Evolutionary conservation across 148 eudicot species (phyloP).

Genomic region (Nyssa sinensis): DNA sequence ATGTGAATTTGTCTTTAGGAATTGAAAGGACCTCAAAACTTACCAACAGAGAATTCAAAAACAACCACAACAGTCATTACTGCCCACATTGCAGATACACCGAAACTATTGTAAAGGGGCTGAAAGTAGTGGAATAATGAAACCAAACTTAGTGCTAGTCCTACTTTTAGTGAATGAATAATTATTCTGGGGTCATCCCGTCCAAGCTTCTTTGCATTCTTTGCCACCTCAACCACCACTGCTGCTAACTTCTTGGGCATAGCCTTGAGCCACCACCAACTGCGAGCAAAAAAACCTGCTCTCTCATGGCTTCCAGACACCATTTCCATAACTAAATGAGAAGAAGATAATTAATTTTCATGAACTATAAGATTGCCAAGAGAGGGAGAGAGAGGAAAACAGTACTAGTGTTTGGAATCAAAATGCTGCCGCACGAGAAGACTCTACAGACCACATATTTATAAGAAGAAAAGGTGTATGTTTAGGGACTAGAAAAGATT

Average conservation of each 20-base stretch:
- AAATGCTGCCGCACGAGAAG: not conserved
- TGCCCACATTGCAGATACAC: slow-evolving; percentile 77
- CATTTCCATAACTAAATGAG: slow-evolving; percentile 12
- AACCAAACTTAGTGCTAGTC: slow-evolving; percentile 57
- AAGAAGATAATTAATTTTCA: not conserved
- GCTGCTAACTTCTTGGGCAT: slow-evolving; percentile 16
- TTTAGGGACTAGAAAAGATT: not conserved
- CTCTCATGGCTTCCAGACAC: not conserved
- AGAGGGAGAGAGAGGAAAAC: not conserved
- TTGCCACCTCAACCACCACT: slow-evolving; percentile 17
- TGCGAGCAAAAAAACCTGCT: not conserved
- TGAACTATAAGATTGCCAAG: too few species aligned
- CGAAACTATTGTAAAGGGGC: slow-evolving; percentile 59
- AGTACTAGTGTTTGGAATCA: not conserved
- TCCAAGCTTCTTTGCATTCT: slow-evolving; percentile 28
- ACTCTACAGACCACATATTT: not conserved
- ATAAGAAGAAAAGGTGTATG: not conserved
- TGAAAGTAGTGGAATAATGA: slow-evolving; percentile 66
- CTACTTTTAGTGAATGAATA: slow-evolving; percentile 68
- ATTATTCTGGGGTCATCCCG: slow-evolving; percentile 78
- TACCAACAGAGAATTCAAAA: slow-evolving; percentile 79
- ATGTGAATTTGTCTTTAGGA: not conserved
- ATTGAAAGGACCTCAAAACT: not conserved
- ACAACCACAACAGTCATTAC: slow-evolving; percentile 80
- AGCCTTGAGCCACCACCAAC: slow-evolving; percentile 20